phyloP scores from a whole-genome alignment of 164 flowering plant species.

The Chimonanthus salicifolius region DNA sequence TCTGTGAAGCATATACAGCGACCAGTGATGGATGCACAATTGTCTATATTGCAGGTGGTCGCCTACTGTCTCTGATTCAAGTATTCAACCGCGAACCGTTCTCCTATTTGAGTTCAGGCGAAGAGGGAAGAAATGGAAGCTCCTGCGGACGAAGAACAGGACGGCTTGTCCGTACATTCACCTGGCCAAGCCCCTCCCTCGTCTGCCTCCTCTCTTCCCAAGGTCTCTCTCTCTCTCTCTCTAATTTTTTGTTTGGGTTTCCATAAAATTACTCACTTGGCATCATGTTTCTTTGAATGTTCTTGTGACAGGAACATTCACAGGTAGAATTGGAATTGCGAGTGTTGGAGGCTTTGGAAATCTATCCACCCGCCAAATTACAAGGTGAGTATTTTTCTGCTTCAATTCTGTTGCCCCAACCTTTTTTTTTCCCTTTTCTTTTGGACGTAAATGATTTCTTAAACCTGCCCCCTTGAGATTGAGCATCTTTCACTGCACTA shows the following conservation, averaged over 20 bases:
- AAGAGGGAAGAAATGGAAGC: conserved; percentile 7
- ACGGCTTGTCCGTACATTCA: conserved; percentile 80
- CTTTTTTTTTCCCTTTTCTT: neutral
- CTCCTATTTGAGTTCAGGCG: no score
- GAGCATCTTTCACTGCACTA: no score
- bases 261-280: neutral
- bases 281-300: neutral
- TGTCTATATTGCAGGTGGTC: no score
- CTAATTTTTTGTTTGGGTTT: neutral
- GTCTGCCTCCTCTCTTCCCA: conserved; percentile 69
- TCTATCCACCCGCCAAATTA: conserved; percentile 76
- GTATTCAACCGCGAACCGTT: no score
- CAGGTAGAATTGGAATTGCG: conserved; percentile 90
- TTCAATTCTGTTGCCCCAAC: neutral
- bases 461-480: no score
- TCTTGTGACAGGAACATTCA: conserved; percentile 56
- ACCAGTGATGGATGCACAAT: no score
- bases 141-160: conserved; percentile 65
- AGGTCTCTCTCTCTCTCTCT: conserved; percentile 32
- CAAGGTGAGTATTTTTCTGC: conserved; percentile 37
- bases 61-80: no score
- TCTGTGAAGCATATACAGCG: no score
- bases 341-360: conserved; percentile 83
- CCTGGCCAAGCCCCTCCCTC: conserved; percentile 81
- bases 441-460: neutral